Conservation (phyloP, 2,329 filamentous ascomycete genomes). For the Pestalotiopsis sp. region DNA sequence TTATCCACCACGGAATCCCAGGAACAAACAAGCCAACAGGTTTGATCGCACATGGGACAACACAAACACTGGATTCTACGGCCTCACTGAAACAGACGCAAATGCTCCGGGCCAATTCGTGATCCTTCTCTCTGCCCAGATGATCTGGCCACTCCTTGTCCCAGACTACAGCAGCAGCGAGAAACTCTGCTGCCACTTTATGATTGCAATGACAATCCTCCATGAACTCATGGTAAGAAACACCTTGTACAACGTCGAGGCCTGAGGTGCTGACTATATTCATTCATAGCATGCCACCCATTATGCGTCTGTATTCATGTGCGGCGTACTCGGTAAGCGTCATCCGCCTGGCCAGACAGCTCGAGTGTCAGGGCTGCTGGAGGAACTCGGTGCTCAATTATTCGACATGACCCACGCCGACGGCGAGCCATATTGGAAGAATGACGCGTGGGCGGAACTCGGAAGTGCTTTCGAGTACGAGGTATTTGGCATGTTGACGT, state of each 20-base stretch:
- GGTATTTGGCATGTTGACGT: conserved; percentile 1
- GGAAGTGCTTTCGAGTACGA: conserved; percentile 13
- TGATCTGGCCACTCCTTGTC: conserved; percentile 30
- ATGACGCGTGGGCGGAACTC: neutral
- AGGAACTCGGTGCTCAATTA: neutral
- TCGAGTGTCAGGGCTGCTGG: neutral
- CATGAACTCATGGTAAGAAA: conserved; percentile 29
- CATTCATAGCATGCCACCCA: conserved; percentile 7
- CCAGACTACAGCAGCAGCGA: conserved; percentile 24
- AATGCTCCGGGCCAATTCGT: neutral
- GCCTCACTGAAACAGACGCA: neutral
- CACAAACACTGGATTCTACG: neutral
- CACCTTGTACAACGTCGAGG: neutral
- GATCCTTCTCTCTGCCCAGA: conserved; percentile 19
- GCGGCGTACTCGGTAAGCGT: neutral
- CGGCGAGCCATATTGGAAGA: conserved; percentile 10
- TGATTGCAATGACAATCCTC: conserved; percentile 24
- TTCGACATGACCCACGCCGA: neutral
- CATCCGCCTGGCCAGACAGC: neutral
- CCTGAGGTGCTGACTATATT: neutral
- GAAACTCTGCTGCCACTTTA: conserved; percentile 22
- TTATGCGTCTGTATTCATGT: neutral
- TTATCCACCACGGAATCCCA: neutral
- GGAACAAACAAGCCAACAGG: neutral
- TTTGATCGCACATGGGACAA: neutral